phyloP scores from a whole-genome alignment of 2,329 filamentous ascomycete genomes.

The Cladosporium austrohemisphaericum region DNA sequence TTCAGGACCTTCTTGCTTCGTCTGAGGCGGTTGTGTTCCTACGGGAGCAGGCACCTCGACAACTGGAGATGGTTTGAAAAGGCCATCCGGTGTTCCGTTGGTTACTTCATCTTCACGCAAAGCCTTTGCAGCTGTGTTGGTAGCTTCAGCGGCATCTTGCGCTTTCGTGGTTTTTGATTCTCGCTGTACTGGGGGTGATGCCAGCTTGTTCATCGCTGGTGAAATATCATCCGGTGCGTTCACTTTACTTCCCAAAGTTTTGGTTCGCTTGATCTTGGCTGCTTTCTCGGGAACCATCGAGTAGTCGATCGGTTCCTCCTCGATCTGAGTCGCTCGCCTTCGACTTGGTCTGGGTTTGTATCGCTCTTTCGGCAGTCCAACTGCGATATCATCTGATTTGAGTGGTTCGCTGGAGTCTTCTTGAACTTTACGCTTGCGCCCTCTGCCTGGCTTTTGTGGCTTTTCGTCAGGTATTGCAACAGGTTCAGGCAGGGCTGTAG shows the following conservation, averaged over 20 bases:
- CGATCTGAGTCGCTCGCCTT: constrained; percentile 26
- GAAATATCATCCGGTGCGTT: neutral
- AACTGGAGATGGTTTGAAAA: neutral
- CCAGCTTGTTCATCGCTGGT: neutral
- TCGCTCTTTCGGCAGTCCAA: constrained; percentile 38
- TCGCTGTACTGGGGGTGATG: too few species aligned
- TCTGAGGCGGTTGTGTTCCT: neutral
- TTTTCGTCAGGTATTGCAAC: neutral
- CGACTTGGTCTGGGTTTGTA: constrained; percentile 40
- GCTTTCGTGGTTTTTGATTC: neutral
- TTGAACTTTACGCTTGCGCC: constrained; percentile 23
- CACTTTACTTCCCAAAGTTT: constrained; percentile 19
- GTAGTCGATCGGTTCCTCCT: constrained; percentile 29
- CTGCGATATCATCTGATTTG: constrained; percentile 30
- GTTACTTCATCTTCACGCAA: too few species aligned
- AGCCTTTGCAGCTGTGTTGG: neutral
- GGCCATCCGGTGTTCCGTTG: neutral
- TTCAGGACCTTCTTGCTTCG: neutral
- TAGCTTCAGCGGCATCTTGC: neutral
- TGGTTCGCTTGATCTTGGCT: constrained; percentile 39
- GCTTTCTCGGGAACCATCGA: constrained; percentile 39
- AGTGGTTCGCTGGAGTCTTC: constrained; percentile 22
- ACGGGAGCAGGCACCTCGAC: neutral
- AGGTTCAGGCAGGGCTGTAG: neutral
- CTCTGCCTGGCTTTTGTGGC: constrained; percentile 10